Percentiles rank a stretch among this genome's conserved stretches.
phyloP scores from a whole-genome alignment of 1,284 basidiomycete species.

The Papiliotrema flavescens region DNA sequence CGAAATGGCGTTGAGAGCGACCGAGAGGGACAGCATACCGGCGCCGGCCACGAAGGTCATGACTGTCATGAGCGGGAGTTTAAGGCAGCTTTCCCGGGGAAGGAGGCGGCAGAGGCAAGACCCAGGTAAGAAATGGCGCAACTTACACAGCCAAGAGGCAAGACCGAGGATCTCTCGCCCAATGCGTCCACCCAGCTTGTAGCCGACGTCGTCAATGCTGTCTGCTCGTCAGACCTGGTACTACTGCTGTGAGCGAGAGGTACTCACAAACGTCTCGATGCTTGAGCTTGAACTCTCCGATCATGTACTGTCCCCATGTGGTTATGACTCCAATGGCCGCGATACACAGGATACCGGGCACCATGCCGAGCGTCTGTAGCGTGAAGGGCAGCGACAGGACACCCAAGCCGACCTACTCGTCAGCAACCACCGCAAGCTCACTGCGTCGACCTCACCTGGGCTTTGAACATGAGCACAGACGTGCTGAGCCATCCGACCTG shows the following conservation, averaged over 20 bases:
- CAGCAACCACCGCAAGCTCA: too few species aligned
- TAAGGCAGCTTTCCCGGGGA: too few species aligned
- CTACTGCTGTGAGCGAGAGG: not conserved
- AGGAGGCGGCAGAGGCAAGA: too few species aligned
- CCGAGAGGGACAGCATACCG: slow-evolving; percentile 37
- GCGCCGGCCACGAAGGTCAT: slow-evolving; percentile 21
- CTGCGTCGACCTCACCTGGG: slow-evolving; percentile 12
- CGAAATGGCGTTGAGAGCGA: slow-evolving; percentile 47
- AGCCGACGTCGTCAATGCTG: slow-evolving; percentile 26
- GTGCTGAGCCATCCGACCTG: slow-evolving; percentile 33
- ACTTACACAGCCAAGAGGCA: slow-evolving; percentile 23
- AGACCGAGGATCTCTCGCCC: slow-evolving; percentile 35
- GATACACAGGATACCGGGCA: slow-evolving; percentile 38
- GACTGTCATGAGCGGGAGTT: slow-evolving; percentile 2
- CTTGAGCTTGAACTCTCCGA: slow-evolving; percentile 36
- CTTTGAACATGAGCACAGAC: slow-evolving; percentile 32
- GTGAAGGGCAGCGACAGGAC: slow-evolving; percentile 33
- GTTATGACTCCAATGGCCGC: slow-evolving; percentile 36
- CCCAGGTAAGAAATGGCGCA: too few species aligned
- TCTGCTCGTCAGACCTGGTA: not conserved
- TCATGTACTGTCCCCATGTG: slow-evolving; percentile 33
- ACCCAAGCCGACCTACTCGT: slow-evolving; percentile 31
- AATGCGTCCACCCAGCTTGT: slow-evolving; percentile 28
- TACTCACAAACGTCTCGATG: slow-evolving; percentile 28
- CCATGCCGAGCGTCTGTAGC: slow-evolving; percentile 29